phyloP scores from a whole-genome alignment of 495 filamentous ascomycete genomes.

The Aspergillus ostianus region DNA sequence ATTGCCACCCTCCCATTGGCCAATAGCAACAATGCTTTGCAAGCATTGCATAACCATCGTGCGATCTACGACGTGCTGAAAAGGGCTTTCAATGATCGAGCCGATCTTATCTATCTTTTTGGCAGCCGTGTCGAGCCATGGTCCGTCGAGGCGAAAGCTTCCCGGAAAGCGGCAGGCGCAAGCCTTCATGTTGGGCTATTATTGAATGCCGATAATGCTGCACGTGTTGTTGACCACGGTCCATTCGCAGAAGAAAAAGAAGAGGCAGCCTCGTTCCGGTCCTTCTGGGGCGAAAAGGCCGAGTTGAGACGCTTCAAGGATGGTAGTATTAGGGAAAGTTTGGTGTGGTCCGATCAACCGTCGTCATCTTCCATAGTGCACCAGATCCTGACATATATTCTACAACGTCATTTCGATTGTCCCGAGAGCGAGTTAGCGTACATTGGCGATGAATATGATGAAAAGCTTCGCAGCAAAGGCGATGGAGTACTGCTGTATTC shows the following conservation, averaged over 20 bases:
- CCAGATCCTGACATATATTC: constrained; percentile 75
- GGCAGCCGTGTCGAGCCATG: constrained; percentile 37
- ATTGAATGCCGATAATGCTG: constrained; percentile 66
- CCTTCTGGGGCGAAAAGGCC: constrained; percentile 55
- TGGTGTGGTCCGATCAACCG: constrained; percentile 74
- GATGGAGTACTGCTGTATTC: constrained; percentile 36
- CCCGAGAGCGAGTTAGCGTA: constrained; percentile 53
- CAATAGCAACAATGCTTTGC: constrained; percentile 31
- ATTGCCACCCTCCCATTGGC: constrained; percentile 33
- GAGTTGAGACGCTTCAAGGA: constrained; percentile 56
- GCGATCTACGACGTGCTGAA: constrained; percentile 59
- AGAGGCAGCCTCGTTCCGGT: constrained; percentile 44
- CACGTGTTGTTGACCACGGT: constrained; percentile 78
- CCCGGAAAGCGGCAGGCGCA: constrained; percentile 23
- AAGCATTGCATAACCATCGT: constrained; percentile 30
- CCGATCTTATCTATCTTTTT: constrained; percentile 60
- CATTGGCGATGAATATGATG: constrained; percentile 59
- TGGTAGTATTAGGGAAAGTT: constrained; percentile 58
- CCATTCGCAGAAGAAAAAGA: constrained; percentile 74
- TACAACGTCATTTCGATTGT: constrained; percentile 61
- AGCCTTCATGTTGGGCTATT: constrained; percentile 63
- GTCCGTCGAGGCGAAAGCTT: constrained; percentile 29
- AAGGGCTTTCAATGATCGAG: constrained; percentile 72
- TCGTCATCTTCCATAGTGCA: constrained; percentile 63
- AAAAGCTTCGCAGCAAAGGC: constrained; percentile 48